Conservation (phyloP, 805 yeast genomes). For the Clavispora asparagi region DNA sequence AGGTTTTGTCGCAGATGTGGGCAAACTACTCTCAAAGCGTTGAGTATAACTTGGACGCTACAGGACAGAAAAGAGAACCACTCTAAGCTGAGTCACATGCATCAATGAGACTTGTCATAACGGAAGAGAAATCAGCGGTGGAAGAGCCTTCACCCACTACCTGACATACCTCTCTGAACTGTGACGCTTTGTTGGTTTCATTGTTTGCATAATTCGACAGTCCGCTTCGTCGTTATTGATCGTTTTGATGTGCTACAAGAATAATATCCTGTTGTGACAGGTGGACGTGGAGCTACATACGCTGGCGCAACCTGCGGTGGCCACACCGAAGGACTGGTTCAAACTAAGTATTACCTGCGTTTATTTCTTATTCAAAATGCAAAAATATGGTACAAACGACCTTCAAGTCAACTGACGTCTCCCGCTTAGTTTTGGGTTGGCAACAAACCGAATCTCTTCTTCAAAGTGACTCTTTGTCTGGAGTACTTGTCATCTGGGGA, state of each 20-base stretch:
- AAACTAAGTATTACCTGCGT: neutral
- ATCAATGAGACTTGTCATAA: no score
- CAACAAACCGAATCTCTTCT: conserved; percentile 85
- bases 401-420: neutral
- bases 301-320: neutral
- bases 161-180: no score
- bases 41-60: conserved; percentile 62
- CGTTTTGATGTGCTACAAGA: no score
- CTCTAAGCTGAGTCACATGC: conserved; percentile 4
- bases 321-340: neutral
- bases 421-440: conserved; percentile 63
- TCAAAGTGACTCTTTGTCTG: conserved; percentile 96
- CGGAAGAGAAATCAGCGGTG: no score
- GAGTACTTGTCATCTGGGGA: conserved; percentile 99
- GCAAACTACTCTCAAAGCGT: conserved; percentile 68
- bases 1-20: conserved; percentile 73
- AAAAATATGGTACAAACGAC: conserved; percentile 5
- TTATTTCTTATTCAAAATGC: conserved; percentile 1
- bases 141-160: no score
- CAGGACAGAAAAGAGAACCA: conserved; percentile 58
- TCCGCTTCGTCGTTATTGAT: no score
- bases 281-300: neutral
- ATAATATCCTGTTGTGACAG: no score
- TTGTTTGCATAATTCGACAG: no score
- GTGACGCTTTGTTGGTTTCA: no score